These are phyloP conservation scores for Oryza officinalis DNA, from an alignment of 176 grass and related monocot species.

Conservation along the genomic window DNA sequence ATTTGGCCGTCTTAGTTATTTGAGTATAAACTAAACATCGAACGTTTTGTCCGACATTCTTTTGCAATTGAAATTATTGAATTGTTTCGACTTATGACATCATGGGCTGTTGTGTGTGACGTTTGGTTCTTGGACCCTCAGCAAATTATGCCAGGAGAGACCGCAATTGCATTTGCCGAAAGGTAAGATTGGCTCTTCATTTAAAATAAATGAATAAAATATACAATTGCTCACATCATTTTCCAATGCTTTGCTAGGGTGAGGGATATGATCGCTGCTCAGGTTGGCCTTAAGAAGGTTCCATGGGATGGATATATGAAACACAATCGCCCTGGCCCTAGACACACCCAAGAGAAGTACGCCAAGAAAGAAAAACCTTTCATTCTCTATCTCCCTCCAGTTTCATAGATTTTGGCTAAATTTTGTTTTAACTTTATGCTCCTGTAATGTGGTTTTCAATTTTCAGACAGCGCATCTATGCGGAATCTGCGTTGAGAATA, in stretches of 20 bases:
- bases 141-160: slow-evolving; percentile 70
- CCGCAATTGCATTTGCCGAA: slow-evolving; percentile 89
- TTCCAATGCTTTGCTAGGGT: slow-evolving; percentile 62
- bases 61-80: slow-evolving; percentile 91
- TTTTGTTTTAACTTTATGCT: not conserved
- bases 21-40: slow-evolving; percentile 1
- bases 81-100: slow-evolving; percentile 84
- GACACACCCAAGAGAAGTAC: slow-evolving; percentile 83
- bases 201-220: not conserved
- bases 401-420: not conserved
- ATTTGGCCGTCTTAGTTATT: not conserved
- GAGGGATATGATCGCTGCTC: slow-evolving; percentile 90
- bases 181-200: slow-evolving; percentile 40
- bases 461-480: slow-evolving; percentile 95
- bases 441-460: slow-evolving; percentile 13
- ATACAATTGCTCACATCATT: not conserved
- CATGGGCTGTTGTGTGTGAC: slow-evolving; percentile 98
- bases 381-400: not conserved
- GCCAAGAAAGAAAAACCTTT: not conserved
- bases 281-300: slow-evolving; percentile 94
- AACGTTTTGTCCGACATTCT: slow-evolving; percentile 70
- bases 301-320: slow-evolving; percentile 65
- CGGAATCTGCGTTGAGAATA: slow-evolving; percentile 70
- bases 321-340: slow-evolving; percentile 42
- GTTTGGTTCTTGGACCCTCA: slow-evolving; percentile 97